Evolutionary conservation across 176 grass and related monocot species (phyloP), one percentile per base, ranked within the genome.

Genomic region (Urochloa ruziziensis): DNA sequence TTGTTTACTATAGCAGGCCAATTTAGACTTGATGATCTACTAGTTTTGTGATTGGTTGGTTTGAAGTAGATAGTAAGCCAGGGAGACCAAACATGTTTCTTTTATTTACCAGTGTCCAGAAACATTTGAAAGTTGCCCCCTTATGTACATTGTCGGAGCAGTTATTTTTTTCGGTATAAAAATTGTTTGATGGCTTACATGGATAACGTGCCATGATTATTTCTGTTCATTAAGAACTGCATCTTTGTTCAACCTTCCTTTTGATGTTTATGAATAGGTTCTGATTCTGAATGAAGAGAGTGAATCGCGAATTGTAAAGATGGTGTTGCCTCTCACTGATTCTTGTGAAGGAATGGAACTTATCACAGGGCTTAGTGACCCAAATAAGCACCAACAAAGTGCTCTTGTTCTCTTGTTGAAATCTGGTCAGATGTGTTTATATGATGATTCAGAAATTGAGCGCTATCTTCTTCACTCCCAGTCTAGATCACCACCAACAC

Each of bases 391-490:
- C 44, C 87, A 51, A 87, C 85, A 87, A 87, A 92, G 40, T 94
- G 65, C 51, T 84, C 91, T 99, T 62, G 85, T 90, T 65, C 85
- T 96, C 62, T 92, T 99, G 83, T 82, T 94, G 83, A 96, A 93
- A 88, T 96, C 96, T 67, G 91, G 96, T 72, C 74, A 81, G 30
- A 82, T 99, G 0, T 96, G 73, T 77, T 88, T 99, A 76, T 95
- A 89, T 34, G 91, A 99, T 87, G 93, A 99, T 90, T 96, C 83
- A 76, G 91, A 94, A 79, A 96, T 96, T 68, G 91, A 94, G 77
- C 85, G 73, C 4, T 96, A 92, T 67, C 85, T 99, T 60, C 71
- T 90, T 69, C 85, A 96, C 49, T 94, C 82, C 39, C 96, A 99
- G 76, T 90, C 87, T 77, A 96, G 91, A 85, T 91, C 92, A 70